A percentile compares a stretch with the other conserved stretches of the same genome.
phyloP scores from a whole-genome alignment of 305 asterid genomes.

The Solanum hybrid region DNA sequence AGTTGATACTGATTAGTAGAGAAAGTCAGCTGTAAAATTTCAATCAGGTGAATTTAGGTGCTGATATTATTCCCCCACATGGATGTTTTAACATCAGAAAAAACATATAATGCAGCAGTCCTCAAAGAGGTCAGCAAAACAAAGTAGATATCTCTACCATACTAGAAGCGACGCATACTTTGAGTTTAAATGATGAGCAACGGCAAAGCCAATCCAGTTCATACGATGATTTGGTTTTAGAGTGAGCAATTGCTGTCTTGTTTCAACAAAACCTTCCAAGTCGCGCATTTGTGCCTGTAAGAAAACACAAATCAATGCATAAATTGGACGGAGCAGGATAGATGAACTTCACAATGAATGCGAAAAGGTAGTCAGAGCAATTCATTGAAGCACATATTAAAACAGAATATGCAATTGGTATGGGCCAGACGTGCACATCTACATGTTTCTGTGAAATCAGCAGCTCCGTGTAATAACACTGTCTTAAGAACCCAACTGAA shows the following conservation, averaged over 20 bases:
- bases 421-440: background rate
- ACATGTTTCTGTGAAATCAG: background rate
- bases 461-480: background rate
- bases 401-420: background rate
- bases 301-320: background rate
- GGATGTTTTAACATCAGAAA: background rate
- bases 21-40: background rate
- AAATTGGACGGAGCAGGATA: background rate
- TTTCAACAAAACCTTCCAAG: slow-evolving; percentile 93
- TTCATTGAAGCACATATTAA: background rate
- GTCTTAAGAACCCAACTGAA: background rate
- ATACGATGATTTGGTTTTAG: slow-evolving; percentile 95
- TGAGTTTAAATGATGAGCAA: slow-evolving; percentile 79
- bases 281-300: slow-evolving; percentile 97
- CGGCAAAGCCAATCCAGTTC: slow-evolving; percentile 99
- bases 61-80: background rate
- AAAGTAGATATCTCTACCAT: background rate
- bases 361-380: background rate
- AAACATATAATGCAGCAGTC: background rate
- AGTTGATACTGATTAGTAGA: background rate
- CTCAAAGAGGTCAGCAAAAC: background rate
- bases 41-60: background rate
- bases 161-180: slow-evolving; percentile 31
- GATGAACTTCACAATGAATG: background rate
- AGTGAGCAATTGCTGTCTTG: slow-evolving; percentile 91